Evolutionary conservation across 108 stramenopile species (phyloP), one percentile per base, ranked within the genome.

Genomic region (Bacterosira constricta): DNA sequence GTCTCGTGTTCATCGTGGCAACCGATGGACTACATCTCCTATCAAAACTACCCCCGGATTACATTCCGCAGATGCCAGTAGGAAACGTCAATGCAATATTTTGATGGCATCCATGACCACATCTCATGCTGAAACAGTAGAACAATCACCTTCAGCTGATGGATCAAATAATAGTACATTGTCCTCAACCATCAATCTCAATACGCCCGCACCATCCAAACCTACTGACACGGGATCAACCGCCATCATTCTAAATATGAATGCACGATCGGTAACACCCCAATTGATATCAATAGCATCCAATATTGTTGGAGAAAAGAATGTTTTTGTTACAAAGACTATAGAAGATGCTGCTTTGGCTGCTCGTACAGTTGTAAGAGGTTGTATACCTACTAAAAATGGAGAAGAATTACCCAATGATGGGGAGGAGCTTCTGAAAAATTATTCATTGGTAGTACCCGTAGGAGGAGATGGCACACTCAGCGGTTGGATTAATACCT

Each of bases 381-480:
- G 56, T 15, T n/a, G n/a, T n/a, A n/a, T n/a, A n/a, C n/a, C n/a
- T n/a, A 44, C n/a, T 20, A 9, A 23, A 20, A 12, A 13, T 31
- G 68, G 42, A 15, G 5, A 15, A 15, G 6, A 8, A 6, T 1
- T 18, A 32, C 7, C 27, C 17, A 3, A 10, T 35, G 63, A 27
- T 34, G 23, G 30, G 13, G 8, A 25, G 26, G 58, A 45, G n/a
- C 29, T 17, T 10, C 1, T 7, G 7, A 23, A 46, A 5, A 65
- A 61, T 10, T 69, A 82, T 47, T 76, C 45, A 9, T 31, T 86
- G 31, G 83, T 90, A 3, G 62, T 90, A 41, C 85, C 89, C 15
- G 74, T 86, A 0, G 90, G 90, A 9, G 90, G 90, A 2, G 90
- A 91, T 79, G 90, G 90, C 13, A 91, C 90, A 0, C 57, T 91